These are phyloP conservation scores for Lobulomyces angularis DNA, from an alignment of 192 early-diverging fungal genomes.

Conservation along the genomic window DNA sequence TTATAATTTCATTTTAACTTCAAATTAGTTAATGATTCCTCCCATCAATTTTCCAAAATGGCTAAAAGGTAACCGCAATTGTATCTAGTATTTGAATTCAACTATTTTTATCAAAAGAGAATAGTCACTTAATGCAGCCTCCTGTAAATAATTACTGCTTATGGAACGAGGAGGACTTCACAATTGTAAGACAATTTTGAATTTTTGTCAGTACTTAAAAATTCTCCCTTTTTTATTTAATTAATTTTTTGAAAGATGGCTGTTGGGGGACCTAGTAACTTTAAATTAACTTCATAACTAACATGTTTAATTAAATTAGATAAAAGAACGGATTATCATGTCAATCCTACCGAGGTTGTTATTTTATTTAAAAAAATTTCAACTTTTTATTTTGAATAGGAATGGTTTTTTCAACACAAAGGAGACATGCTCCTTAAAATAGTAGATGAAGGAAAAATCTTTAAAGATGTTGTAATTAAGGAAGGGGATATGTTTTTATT, in stretches of 20 bases:
- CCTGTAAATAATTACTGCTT: slow-evolving; percentile 92
- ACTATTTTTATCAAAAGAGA: not conserved
- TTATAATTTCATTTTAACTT: no score
- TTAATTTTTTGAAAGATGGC: slow-evolving; percentile 57
- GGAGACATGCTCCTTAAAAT: slow-evolving; percentile 89
- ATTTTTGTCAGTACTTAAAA: no score
- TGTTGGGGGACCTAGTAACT: slow-evolving; percentile 64
- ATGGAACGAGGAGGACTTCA: slow-evolving; percentile 67
- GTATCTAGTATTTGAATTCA: no score
- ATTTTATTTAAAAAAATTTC: not conserved
- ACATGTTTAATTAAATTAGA: no score
- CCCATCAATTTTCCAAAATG: slow-evolving; percentile 87
- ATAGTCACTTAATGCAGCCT: slow-evolving; percentile 63
- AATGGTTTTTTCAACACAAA: slow-evolving; percentile 95
- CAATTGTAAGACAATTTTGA: slow-evolving; percentile 72
- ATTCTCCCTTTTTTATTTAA: no score
- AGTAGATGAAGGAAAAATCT: slow-evolving; percentile 57
- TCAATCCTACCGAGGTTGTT: slow-evolving; percentile 84
- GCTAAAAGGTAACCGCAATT: slow-evolving; percentile 74
- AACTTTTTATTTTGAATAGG: slow-evolving; percentile 24
- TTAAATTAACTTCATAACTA: no score
- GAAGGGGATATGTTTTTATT: slow-evolving; percentile 96
- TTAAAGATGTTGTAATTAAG: slow-evolving; percentile 71
- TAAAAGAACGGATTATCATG: slow-evolving; percentile 88
- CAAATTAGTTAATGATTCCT: no score